phyloP scores from a whole-genome alignment of 495 filamentous ascomycete species.

The Rostrohypoxylon terebratum region DNA sequence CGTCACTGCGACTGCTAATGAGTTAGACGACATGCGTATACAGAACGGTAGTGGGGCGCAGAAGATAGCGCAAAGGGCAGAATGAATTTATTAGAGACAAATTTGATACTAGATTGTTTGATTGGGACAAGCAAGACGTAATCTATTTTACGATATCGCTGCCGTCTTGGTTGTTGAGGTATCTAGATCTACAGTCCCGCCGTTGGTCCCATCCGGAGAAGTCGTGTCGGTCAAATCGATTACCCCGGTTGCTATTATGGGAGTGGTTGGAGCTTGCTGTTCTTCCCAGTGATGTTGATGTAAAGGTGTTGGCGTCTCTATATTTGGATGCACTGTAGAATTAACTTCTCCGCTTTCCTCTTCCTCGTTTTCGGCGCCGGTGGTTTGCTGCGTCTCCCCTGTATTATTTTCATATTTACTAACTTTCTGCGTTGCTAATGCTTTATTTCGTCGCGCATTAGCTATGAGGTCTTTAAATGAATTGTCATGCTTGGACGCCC shows the following conservation, averaged over 20 bases:
- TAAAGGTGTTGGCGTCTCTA: constrained; percentile 31
- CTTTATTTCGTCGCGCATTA: constrained; percentile 66
- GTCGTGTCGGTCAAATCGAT: constrained; percentile 34
- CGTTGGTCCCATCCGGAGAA: constrained; percentile 2
- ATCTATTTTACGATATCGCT: constrained; percentile 19
- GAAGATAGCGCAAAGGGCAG: constrained; percentile 13
- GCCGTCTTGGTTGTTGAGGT: constrained; percentile 15
- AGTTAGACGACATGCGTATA: constrained; percentile 36
- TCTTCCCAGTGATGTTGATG: not conserved
- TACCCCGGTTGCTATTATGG: constrained; percentile 8
- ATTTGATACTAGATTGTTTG: constrained; percentile 24
- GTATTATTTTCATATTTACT: not conserved
- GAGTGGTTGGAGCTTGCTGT: not conserved
- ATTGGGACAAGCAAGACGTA: constrained; percentile 8
- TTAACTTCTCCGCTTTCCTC: constrained; percentile 9
- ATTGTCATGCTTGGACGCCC: constrained; percentile 75
- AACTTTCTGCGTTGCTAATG: constrained; percentile 48
- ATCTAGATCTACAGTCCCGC: constrained; percentile 17
- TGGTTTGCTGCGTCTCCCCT: not conserved
- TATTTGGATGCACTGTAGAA: constrained; percentile 13
- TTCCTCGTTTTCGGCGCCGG: not conserved
- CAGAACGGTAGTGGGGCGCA: constrained; percentile 23
- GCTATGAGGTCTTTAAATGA: constrained; percentile 83
- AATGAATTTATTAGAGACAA: constrained; percentile 18
- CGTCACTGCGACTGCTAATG: constrained; percentile 44